A percentile compares a stretch with the other conserved stretches of the same genome.
Conservation (phyloP, 768 basidiomycete genomes). For the Hericium coralloides region DNA sequence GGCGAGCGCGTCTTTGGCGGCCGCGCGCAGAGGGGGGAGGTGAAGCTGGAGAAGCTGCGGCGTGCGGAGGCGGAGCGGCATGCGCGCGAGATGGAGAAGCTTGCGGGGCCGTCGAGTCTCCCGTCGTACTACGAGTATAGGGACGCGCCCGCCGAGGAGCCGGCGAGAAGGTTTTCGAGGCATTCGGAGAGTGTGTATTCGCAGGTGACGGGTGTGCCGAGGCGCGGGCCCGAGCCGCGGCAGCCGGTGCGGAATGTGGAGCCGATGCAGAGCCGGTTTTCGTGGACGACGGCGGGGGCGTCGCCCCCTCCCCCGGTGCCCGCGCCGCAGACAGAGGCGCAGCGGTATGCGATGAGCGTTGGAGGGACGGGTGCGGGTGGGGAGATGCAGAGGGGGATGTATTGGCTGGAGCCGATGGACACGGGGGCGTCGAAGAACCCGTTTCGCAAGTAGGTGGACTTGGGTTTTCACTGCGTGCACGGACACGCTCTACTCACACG, state of each 20-base stretch:
- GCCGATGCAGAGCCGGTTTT: conserved; percentile 38
- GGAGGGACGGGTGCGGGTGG: conserved; percentile 15
- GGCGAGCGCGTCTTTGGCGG: conserved; percentile 35
- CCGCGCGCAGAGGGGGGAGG: conserved; percentile 27
- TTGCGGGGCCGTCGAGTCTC: conserved; percentile 29
- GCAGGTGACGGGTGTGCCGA: conserved; percentile 55
- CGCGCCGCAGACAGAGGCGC: conserved; percentile 43
- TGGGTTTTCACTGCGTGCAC: background rate
- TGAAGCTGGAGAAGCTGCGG: conserved; percentile 40
- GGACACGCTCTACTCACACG: background rate
- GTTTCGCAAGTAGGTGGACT: conserved; percentile 31
- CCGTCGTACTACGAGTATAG: conserved; percentile 26
- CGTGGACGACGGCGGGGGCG: conserved; percentile 34
- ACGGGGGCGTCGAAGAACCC: conserved; percentile 44
- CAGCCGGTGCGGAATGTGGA: conserved; percentile 40
- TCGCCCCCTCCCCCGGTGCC: conserved; percentile 22
- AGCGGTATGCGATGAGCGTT: conserved; percentile 46
- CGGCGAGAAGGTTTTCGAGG: conserved; percentile 19
- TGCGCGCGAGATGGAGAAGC: conserved; percentile 27
- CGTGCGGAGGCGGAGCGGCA: conserved; percentile 43
- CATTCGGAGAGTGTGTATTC: conserved; percentile 49
- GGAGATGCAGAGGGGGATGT: conserved; percentile 26
- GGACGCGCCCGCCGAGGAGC: conserved; percentile 6
- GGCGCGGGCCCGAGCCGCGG: conserved; percentile 60
- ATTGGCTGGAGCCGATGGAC: conserved; percentile 32